A percentile compares a stretch with the other conserved stretches of the same genome.
Conservation (phyloP, 108 stramenopile genomes). For the Conticribra weissflogii region DNA sequence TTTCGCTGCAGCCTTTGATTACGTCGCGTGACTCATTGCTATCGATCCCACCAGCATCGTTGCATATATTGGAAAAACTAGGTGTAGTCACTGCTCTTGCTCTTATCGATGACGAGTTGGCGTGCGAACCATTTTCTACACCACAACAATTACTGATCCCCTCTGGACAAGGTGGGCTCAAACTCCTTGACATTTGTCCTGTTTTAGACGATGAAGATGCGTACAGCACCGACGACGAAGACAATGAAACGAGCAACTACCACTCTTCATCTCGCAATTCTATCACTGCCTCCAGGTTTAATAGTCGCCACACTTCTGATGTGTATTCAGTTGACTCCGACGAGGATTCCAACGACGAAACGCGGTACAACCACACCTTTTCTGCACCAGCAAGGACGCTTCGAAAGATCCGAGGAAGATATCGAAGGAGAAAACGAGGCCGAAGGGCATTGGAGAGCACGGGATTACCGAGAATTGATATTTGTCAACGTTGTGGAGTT, state of each 20-base stretch:
- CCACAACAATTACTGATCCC: slow-evolving; percentile 89
- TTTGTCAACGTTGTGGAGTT: not conserved
- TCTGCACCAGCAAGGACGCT: slow-evolving; percentile 32
- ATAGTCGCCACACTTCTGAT: slow-evolving; percentile 15
- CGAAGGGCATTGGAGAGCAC: not conserved
- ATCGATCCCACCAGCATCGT: slow-evolving; percentile 72
- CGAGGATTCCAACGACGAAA: slow-evolving; percentile 24
- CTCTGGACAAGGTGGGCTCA: slow-evolving; percentile 76
- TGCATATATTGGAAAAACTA: slow-evolving; percentile 77
- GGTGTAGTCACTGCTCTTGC: slow-evolving; percentile 79
- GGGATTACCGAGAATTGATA: not conserved
- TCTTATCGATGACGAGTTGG: slow-evolving; percentile 86
- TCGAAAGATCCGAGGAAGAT: slow-evolving; percentile 24
- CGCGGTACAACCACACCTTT: slow-evolving; percentile 34
- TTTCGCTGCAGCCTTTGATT: not conserved
- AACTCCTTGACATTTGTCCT: slow-evolving; percentile 83
- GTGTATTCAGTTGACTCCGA: slow-evolving; percentile 27
- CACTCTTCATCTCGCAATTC: not conserved
- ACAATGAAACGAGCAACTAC: slow-evolving; percentile 19
- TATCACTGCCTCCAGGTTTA: not conserved
- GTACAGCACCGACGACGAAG: slow-evolving; percentile 36
- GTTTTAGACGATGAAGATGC: slow-evolving; percentile 58
- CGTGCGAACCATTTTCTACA: slow-evolving; percentile 77
- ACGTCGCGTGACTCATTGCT: slow-evolving; percentile 26
- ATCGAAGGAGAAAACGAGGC: slow-evolving; percentile 18